Evolutionary conservation across 805 yeast genomes (phyloP).

Genomic region (Lipomyces spencermartinsiae): DNA sequence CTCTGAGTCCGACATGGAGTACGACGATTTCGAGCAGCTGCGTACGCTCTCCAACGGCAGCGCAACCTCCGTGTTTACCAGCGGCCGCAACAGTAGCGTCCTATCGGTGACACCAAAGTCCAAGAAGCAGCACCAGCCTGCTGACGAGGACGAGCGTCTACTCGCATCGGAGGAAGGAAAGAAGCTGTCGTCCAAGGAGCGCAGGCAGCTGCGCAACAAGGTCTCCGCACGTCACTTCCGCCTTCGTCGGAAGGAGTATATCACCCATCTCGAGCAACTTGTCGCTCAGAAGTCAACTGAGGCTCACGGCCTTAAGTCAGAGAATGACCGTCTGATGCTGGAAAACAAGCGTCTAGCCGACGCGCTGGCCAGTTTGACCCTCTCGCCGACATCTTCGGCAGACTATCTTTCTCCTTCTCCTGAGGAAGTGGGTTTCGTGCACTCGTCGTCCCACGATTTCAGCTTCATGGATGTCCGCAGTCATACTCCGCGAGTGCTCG

Average conservation of each 20-base stretch:
- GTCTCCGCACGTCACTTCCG: slow-evolving; percentile 46
- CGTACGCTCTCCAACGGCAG: background rate
- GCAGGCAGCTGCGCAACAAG: slow-evolving; percentile 45
- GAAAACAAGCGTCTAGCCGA: slow-evolving; percentile 35
- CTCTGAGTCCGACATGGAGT: slow-evolving; percentile 26
- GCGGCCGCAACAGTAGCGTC: background rate
- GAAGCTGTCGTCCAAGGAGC: slow-evolving; percentile 43
- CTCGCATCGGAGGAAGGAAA: slow-evolving; percentile 43
- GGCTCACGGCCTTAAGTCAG: slow-evolving; percentile 36
- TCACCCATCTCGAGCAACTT: slow-evolving; percentile 43
- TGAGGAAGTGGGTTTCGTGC: background rate
- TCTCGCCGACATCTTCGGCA: slow-evolving; percentile 19
- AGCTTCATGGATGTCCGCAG: slow-evolving; percentile 1
- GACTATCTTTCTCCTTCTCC: slow-evolving; percentile 8
- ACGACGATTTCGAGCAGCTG: background rate
- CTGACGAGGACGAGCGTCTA: slow-evolving; percentile 45
- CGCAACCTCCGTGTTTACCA: slow-evolving; percentile 10
- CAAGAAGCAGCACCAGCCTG: background rate
- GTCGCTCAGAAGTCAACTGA: slow-evolving; percentile 39
- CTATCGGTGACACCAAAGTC: background rate
- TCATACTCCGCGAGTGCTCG: background rate
- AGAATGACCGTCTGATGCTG: slow-evolving; percentile 30
- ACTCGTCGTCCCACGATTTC: slow-evolving; percentile 9
- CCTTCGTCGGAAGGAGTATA: slow-evolving; percentile 44
- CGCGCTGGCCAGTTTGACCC: slow-evolving; percentile 24